These are phyloP conservation scores for Polygonum aviculare DNA, from an alignment of 148 eudicot species.

Conservation along the genomic window DNA sequence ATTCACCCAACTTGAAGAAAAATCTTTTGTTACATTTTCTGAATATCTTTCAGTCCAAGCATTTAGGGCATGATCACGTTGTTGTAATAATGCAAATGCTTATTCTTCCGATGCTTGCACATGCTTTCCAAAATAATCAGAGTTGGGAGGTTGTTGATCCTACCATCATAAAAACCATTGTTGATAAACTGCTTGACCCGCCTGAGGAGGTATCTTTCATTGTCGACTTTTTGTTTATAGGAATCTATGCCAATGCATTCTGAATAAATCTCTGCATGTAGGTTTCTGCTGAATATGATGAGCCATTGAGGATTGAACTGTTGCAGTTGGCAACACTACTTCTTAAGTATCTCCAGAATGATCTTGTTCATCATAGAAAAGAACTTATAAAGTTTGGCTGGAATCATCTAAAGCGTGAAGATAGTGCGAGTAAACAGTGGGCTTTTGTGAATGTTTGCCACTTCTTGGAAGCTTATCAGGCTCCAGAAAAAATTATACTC, in stretches of 20 bases:
- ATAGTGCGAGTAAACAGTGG: slow-evolving; percentile 99
- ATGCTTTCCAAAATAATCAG: slow-evolving; percentile 92
- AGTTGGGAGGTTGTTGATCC: slow-evolving; percentile 97
- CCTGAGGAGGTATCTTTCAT: slow-evolving; percentile 78
- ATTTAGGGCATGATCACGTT: slow-evolving; percentile 77
- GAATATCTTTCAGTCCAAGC: slow-evolving; percentile 78
- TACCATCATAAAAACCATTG: slow-evolving; percentile 72
- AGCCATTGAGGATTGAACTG: slow-evolving; percentile 13
- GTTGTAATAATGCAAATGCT: slow-evolving; percentile 97
- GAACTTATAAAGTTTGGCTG: slow-evolving; percentile 99
- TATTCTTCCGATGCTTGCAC: slow-evolving; percentile 95
- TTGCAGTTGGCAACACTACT: slow-evolving; percentile 60
- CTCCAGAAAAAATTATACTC: slow-evolving; percentile 95
- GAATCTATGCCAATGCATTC: neutral
- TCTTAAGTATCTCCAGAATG: slow-evolving; percentile 88
- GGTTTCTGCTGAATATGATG: slow-evolving; percentile 11
- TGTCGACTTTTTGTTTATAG: neutral
- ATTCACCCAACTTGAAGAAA: slow-evolving; percentile 80
- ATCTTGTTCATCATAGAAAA: slow-evolving; percentile 91
- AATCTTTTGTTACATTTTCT: slow-evolving; percentile 83
- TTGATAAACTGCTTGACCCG: slow-evolving; percentile 93
- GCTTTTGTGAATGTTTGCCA: slow-evolving; percentile 99
- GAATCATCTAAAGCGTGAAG: slow-evolving; percentile 99
- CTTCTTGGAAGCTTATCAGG: slow-evolving; percentile 98
- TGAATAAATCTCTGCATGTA: neutral